Conservation (phyloP, 2,329 filamentous ascomycete genomes). For the Calonectria multiphialidica region DNA sequence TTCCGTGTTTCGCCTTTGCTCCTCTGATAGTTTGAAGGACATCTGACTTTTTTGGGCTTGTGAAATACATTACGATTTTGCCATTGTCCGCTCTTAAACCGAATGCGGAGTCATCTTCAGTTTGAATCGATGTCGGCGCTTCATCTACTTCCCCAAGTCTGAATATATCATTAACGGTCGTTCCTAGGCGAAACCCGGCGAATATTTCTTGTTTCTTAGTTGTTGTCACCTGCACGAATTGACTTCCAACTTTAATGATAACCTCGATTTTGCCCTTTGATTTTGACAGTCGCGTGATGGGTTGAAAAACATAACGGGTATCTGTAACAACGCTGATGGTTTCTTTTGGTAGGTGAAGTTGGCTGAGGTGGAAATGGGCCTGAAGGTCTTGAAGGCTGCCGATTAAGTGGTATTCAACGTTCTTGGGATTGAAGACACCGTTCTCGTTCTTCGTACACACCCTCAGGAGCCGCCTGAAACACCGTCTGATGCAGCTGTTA, state of each 20-base stretch:
- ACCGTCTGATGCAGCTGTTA: slow-evolving; percentile 59
- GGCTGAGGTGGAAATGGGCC: slow-evolving; percentile 74
- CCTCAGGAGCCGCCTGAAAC: slow-evolving; percentile 73
- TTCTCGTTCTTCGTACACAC: slow-evolving; percentile 70
- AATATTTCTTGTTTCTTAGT: slow-evolving; percentile 77
- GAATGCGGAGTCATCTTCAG: slow-evolving; percentile 76
- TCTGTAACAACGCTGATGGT: slow-evolving; percentile 77
- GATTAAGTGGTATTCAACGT: slow-evolving; percentile 75
- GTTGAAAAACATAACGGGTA: slow-evolving; percentile 74
- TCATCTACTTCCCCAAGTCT: slow-evolving; percentile 76
- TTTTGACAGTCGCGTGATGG: slow-evolving; percentile 74
- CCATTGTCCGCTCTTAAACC: slow-evolving; percentile 76
- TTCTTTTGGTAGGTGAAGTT: slow-evolving; percentile 76
- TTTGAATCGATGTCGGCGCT: slow-evolving; percentile 72
- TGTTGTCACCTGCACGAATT: slow-evolving; percentile 78
- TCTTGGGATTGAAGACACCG: slow-evolving; percentile 72
- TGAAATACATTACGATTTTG: slow-evolving; percentile 80
- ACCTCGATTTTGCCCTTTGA: slow-evolving; percentile 80
- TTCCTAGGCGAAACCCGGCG: slow-evolving; percentile 70
- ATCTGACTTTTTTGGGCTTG: slow-evolving; percentile 73
- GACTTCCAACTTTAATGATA: slow-evolving; percentile 75
- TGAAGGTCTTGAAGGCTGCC: slow-evolving; percentile 76
- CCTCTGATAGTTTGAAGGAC: slow-evolving; percentile 72
- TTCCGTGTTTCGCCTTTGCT: slow-evolving; percentile 74
- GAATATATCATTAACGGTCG: slow-evolving; percentile 78